These are phyloP conservation scores for Lipomyces anomalus DNA, from an alignment of 805 yeast genomes.

Conservation along the genomic window DNA sequence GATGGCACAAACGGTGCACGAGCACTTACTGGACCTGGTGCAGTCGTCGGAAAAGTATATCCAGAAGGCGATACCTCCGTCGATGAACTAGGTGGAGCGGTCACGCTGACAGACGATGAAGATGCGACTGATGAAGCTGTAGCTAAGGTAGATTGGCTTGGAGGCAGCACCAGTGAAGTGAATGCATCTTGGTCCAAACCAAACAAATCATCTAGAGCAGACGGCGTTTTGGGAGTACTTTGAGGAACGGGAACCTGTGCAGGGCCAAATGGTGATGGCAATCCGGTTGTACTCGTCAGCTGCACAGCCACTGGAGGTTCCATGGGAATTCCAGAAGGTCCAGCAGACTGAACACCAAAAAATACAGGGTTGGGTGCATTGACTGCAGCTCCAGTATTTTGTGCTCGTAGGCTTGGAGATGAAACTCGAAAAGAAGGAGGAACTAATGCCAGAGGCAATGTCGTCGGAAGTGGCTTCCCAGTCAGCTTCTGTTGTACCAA, in stretches of 20 bases:
- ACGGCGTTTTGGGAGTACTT: conserved; percentile 32
- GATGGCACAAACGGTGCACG: conserved; percentile 62
- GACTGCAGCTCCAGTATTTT: conserved; percentile 4
- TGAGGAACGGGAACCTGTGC: conserved; percentile 17
- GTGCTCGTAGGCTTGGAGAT: conserved; percentile 7
- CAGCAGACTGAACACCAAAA: conserved; percentile 4
- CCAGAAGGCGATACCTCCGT: background rate
- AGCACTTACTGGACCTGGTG: conserved; percentile 5
- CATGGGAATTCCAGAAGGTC: too few relatives aligned
- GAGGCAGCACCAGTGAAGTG: background rate
- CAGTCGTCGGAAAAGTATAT: too few relatives aligned
- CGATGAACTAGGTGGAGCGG: background rate
- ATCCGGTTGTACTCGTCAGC: too few relatives aligned
- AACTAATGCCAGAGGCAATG: conserved; percentile 62
- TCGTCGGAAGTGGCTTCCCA: conserved; percentile 72
- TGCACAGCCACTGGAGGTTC: too few relatives aligned
- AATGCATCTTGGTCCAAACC: conserved; percentile 46
- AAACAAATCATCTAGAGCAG: conserved; percentile 62
- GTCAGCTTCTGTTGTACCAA: conserved; percentile 77
- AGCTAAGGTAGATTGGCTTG: too few relatives aligned
- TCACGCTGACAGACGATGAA: too few relatives aligned
- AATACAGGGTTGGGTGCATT: background rate
- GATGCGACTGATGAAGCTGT: background rate
- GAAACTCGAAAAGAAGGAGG: conserved; percentile 22
- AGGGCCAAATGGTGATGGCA: conserved; percentile 20